Evolutionary conservation across 1,284 basidiomycete genomes (phyloP).

Genomic region (Fomitopsis pinicola): DNA sequence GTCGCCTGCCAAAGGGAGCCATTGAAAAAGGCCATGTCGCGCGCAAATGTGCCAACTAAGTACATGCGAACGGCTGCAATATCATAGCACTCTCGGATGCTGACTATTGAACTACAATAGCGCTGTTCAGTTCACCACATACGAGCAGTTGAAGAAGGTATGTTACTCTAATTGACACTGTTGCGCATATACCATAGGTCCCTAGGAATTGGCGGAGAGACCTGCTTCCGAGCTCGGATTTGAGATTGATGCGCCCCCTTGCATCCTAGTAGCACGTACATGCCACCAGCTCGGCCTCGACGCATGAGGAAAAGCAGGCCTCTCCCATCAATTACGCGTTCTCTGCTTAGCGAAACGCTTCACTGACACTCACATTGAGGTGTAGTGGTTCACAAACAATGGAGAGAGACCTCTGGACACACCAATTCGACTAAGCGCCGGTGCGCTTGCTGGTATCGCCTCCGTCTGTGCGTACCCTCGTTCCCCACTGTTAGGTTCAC

Average conservation of each 20-base stretch:
- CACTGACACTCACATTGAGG: slow-evolving; percentile 19
- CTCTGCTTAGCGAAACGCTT: too few species aligned
- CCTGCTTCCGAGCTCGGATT: too few species aligned
- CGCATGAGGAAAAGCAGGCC: too few species aligned
- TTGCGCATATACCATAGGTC: too few species aligned
- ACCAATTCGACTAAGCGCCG: slow-evolving; percentile 75
- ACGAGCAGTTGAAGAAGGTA: slow-evolving; percentile 85
- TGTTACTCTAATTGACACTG: slow-evolving; percentile 9
- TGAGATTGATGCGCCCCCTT: too few species aligned
- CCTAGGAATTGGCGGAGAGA: too few species aligned
- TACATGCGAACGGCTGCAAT: background rate
- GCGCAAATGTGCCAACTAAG: too few species aligned
- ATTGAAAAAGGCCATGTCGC: too few species aligned
- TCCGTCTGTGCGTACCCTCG: slow-evolving; percentile 45
- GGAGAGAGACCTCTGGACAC: slow-evolving; percentile 78
- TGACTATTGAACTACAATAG: slow-evolving; percentile 30
- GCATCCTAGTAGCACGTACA: too few species aligned
- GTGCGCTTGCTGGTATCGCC: slow-evolving; percentile 87
- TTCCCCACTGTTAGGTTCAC: background rate
- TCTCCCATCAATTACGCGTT: too few species aligned
- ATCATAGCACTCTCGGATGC: background rate
- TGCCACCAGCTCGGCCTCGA: too few species aligned
- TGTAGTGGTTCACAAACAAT: slow-evolving; percentile 62
- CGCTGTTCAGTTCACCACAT: slow-evolving; percentile 91
- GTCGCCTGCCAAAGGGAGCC: too few species aligned